These are phyloP conservation scores for Coemansia sp. DNA, from an alignment of 192 early-diverging fungal genomes.

Conservation along the genomic window DNA sequence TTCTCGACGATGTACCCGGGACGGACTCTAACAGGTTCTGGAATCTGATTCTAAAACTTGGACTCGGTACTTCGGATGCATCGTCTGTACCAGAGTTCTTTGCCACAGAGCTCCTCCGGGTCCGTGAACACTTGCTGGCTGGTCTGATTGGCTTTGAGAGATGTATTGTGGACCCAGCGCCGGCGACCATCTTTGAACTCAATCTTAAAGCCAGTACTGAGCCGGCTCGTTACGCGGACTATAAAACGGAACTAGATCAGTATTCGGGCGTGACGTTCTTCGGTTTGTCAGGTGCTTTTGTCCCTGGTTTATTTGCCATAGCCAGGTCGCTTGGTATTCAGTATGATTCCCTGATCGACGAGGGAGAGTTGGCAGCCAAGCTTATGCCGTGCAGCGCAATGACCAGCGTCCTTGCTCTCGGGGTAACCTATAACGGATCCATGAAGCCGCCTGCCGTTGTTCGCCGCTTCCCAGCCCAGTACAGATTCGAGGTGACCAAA, in stretches of 20 bases:
- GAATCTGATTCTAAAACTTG: neutral
- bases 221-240: neutral
- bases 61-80: neutral
- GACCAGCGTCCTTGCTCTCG: slow-evolving; percentile 18
- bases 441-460: neutral
- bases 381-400: slow-evolving; percentile 24
- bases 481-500: slow-evolving; percentile 11
- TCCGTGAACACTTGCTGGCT: slow-evolving; percentile 30
- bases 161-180: no score
- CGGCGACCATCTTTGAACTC: neutral
- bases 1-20: neutral
- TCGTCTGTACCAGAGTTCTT: slow-evolving; percentile 18
- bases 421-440: neutral
- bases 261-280: neutral
- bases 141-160: slow-evolving; percentile 16
- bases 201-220: neutral
- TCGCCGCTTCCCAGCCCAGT: slow-evolving; percentile 17
- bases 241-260: neutral
- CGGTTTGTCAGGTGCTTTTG: neutral
- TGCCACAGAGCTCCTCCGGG: neutral
- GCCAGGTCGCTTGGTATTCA: slow-evolving; percentile 27
- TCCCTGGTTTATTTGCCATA: neutral
- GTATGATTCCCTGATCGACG: no score
- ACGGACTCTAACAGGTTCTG: neutral
- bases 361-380: no score